These are phyloP conservation scores for Echeveria elegans DNA, from an alignment of 164 flowering plant species.

Conservation along the genomic window DNA sequence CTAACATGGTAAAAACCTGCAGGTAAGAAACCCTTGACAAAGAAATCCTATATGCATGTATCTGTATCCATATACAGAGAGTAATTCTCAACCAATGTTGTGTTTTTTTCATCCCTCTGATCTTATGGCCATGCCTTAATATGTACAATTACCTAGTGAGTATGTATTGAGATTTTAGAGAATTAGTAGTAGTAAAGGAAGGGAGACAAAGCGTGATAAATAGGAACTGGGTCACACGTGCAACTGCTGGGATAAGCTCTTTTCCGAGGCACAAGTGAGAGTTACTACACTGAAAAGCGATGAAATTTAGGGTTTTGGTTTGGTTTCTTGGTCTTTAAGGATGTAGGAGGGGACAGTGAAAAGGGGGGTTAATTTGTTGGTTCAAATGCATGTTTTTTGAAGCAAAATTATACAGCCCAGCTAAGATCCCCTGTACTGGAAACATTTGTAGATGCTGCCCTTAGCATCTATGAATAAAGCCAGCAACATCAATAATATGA, in stretches of 20 bases:
- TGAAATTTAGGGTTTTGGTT: slow-evolving; percentile 2
- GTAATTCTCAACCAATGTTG: no score
- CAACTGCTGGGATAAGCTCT: slow-evolving; percentile 14
- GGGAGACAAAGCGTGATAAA: slow-evolving; percentile 16
- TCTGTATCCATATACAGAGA: no score
- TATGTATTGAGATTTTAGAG: not conserved
- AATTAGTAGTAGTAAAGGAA: not conserved
- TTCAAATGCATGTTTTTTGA: not conserved
- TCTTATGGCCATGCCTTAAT: no score
- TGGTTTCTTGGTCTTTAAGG: slow-evolving; percentile 2
- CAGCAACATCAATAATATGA: not conserved
- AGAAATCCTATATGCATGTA: no score
- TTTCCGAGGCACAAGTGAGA: slow-evolving; percentile 32
- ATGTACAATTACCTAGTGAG: no score
- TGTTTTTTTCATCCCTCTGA: no score
- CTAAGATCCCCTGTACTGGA: not conserved
- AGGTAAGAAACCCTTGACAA: no score
- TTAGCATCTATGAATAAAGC: not conserved
- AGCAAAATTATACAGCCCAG: not conserved
- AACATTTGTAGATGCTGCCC: not conserved
- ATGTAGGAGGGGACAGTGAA: not conserved
- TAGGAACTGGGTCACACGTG: slow-evolving; percentile 28
- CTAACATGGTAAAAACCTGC: no score
- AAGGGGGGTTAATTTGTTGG: no score
- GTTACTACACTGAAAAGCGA: not conserved